Base-by-base conservation (phyloP, 2,329 filamentous ascomycete species). In the Hirsutella thompsonii region DNA sequence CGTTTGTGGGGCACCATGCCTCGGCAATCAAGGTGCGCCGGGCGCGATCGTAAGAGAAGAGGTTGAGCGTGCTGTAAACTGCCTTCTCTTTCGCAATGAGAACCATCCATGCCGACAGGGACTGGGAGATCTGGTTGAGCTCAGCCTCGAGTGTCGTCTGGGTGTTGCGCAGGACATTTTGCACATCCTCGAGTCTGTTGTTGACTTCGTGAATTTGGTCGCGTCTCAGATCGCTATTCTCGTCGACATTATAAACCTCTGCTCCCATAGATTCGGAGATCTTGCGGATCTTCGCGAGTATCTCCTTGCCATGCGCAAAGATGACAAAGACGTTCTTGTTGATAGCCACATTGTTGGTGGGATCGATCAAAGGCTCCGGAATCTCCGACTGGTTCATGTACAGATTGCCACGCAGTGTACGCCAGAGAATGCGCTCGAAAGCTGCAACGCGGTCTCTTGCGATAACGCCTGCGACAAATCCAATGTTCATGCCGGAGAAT, bases 301-400 rank as follows among this genome's bases (percentile, higher is more conserved):
- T 94, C 64, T 96, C 90, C 65, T 94, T 94, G 58, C 92, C 92
- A 56, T 98, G 92, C 11, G 92, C 92, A 54, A 98, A 98, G 62
- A 98, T 98, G 56, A 98, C 90, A 56, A 98, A 98, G 42, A 98
- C 92, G 53, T 95, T 98, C 79, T 98, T 98, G 69, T 83, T 79
- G 52, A 93, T 74, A 48, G 85, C 73, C 65, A 96, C 90, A 60
- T 96, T 95, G 67, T 79, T 94, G 57, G 83, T 75, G 14, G 92
- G 90, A 61, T 98, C 86, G 59, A 94, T 73, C 52, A 98, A 82
- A 30, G 86, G 79, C 60, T 98, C 90, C 8, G 88, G 81, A 47
- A 98, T 98, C 70, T 98, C 92, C 33, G 90, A 90, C 69, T 98
- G 93, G 66, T 98, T 98, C 92, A 98, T 98, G 73, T 96, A 98